phyloP scores from a whole-genome alignment of 305 asterid species.

The Fraxinus ornus region DNA sequence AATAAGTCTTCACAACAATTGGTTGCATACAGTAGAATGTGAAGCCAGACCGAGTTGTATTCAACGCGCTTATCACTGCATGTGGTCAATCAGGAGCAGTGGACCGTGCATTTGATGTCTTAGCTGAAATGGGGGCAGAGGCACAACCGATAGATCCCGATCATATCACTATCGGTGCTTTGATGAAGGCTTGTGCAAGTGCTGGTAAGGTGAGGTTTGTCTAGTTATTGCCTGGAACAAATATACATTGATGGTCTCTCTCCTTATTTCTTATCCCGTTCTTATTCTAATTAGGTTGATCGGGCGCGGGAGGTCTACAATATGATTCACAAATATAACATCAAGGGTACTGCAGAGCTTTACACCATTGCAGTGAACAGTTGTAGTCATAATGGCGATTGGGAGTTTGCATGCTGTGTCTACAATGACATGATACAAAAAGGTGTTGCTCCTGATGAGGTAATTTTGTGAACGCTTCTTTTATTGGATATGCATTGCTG shows the following conservation, averaged over 20 bases:
- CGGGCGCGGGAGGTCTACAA: slow-evolving; percentile 85
- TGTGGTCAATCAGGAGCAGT: slow-evolving; percentile 98
- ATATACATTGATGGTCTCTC: slow-evolving; percentile 13
- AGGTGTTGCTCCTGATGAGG: slow-evolving; percentile 94
- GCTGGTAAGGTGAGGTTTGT: slow-evolving; percentile 68
- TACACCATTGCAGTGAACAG: slow-evolving; percentile 95
- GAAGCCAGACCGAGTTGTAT: slow-evolving; percentile 95
- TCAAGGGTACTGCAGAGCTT: slow-evolving; percentile 89
- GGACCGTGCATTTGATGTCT: slow-evolving; percentile 94
- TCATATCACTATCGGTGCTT: slow-evolving; percentile 90
- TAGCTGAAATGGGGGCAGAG: slow-evolving; percentile 86
- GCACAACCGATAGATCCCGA: slow-evolving; percentile 85
- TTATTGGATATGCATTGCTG: background rate
- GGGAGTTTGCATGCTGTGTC: slow-evolving; percentile 87
- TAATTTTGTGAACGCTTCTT: slow-evolving; percentile 28
- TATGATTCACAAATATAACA: slow-evolving; percentile 70
- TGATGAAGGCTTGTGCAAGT: slow-evolving; percentile 90
- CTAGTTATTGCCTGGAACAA: slow-evolving; percentile 20
- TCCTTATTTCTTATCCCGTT: slow-evolving; percentile 4
- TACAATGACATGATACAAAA: slow-evolving; percentile 80
- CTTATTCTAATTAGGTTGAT: slow-evolving; percentile 50
- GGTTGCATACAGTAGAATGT: slow-evolving; percentile 74
- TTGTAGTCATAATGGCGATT: slow-evolving; percentile 87
- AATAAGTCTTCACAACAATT: slow-evolving; percentile 39
- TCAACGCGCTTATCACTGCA: slow-evolving; percentile 98